Evolutionary conservation across 257 asterid species (phyloP).

Genomic region (Rubia yunnanensis): DNA sequence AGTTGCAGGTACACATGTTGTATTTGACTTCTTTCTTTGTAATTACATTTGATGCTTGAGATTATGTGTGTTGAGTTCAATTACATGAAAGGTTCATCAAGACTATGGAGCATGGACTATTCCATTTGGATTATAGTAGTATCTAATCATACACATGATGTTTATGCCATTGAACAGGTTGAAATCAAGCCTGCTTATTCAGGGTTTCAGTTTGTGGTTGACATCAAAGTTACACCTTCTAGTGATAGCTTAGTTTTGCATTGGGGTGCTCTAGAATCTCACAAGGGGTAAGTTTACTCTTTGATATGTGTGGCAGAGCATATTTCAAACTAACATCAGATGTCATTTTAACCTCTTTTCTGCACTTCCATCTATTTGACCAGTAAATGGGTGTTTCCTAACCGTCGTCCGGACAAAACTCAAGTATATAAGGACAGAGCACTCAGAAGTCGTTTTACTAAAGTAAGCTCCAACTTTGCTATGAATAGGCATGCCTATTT

Average conservation of each 20-base stretch:
- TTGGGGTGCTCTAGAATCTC: constrained; percentile 74
- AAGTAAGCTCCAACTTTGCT: constrained; percentile 37
- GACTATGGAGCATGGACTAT: neutral
- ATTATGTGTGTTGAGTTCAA: neutral
- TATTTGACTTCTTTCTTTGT: neutral
- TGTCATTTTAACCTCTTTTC: neutral
- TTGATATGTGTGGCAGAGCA: neutral
- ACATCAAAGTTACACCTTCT: constrained; percentile 42
- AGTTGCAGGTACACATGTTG: constrained; percentile 56
- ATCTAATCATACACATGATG: neutral
- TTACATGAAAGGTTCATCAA: neutral
- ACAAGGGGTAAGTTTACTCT: constrained; percentile 42
- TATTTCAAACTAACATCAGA: neutral
- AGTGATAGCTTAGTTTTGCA: constrained; percentile 61
- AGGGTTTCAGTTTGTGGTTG: constrained; percentile 41
- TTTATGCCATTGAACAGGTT: constrained; percentile 49
- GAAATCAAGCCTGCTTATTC: constrained; percentile 53
- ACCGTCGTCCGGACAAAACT: constrained; percentile 68
- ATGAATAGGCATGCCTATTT: constrained; percentile 15
- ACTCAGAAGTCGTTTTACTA: constrained; percentile 80
- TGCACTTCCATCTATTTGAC: constrained; percentile 7
- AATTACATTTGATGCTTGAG: neutral
- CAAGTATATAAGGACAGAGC: constrained; percentile 66
- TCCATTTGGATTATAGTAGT: neutral
- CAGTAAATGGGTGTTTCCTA: constrained; percentile 86